phyloP scores from a whole-genome alignment of 2,329 filamentous ascomycete species.

The Venturia pyrina region DNA sequence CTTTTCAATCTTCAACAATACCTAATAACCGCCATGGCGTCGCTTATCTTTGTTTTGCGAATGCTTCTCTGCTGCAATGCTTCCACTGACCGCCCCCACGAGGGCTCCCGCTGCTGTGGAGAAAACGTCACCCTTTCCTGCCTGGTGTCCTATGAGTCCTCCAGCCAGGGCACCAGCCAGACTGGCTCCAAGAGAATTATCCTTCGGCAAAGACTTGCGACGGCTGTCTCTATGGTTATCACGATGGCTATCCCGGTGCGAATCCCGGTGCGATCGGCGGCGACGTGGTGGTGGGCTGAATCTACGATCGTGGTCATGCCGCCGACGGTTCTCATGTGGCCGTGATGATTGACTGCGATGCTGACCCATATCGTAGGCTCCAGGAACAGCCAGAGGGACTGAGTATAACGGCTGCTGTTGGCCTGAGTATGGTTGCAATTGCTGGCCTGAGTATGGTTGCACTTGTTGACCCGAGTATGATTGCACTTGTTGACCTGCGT shows the following conservation, averaged over 20 bases:
- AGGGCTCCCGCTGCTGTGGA: constrained; percentile 9
- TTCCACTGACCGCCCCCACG: constrained; percentile 7
- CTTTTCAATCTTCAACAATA: not conserved
- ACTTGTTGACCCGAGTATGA: no score
- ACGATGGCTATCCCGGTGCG: not conserved
- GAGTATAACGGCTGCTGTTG: not conserved
- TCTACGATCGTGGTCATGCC: not conserved
- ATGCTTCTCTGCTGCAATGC: constrained; percentile 2
- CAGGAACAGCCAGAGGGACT: not conserved
- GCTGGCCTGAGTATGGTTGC: not conserved
- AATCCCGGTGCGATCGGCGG: not conserved
- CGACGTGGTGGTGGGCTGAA: not conserved
- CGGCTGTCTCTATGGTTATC: not conserved
- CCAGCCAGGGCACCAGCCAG: constrained; percentile 11
- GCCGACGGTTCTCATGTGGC: not conserved
- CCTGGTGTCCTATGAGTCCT: constrained; percentile 8
- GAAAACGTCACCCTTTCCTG: constrained; percentile 11
- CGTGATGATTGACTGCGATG: not conserved
- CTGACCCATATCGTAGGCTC: not conserved
- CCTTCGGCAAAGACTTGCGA: constrained; percentile 14
- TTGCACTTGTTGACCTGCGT: no score
- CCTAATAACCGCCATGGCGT: not conserved
- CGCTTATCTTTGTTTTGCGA: constrained; percentile 3
- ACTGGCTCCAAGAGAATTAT: constrained; percentile 8
- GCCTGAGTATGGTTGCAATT: not conserved